A percentile compares a stretch with the other conserved stretches of the same genome.
Evolutionary conservation across 306 rosid genomes (phyloP).

Genomic region (Alnus rubra): DNA sequence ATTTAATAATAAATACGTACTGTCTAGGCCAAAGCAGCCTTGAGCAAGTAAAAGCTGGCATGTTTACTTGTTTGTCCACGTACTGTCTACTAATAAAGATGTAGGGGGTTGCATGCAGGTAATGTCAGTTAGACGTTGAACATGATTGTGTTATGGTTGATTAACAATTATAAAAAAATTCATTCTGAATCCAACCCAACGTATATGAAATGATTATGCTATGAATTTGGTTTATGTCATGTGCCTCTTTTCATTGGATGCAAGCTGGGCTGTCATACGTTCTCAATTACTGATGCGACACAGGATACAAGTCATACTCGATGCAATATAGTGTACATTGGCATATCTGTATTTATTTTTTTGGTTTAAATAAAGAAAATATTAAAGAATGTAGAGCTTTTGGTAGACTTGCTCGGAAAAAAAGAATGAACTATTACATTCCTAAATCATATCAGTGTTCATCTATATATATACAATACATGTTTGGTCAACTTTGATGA

Average conservation of each 20-base stretch:
- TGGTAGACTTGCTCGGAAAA: neutral
- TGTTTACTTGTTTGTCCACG: neutral
- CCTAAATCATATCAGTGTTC: neutral
- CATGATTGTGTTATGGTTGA: neutral
- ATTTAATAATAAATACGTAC: no score
- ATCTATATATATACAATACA: neutral
- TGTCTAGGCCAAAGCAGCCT: no score
- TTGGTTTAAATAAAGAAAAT: neutral
- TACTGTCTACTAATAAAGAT: neutral
- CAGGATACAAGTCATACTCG: no score
- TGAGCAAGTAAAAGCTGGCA: no score
- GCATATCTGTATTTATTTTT: no score
- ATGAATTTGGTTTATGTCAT: neutral
- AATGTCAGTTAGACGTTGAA: neutral
- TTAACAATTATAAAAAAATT: no score
- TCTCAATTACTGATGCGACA: no score
- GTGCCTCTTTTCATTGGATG: no score
- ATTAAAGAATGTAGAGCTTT: neutral
- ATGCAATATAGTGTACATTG: no score
- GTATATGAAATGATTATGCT: neutral
- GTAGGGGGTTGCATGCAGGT: neutral
- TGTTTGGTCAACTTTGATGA: conserved; percentile 10
- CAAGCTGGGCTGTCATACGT: no score
- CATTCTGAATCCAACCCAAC: no score
- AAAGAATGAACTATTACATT: neutral